Conservation (phyloP, 2,329 filamentous ascomycete genomes). For the Lomentospora prolificans region DNA sequence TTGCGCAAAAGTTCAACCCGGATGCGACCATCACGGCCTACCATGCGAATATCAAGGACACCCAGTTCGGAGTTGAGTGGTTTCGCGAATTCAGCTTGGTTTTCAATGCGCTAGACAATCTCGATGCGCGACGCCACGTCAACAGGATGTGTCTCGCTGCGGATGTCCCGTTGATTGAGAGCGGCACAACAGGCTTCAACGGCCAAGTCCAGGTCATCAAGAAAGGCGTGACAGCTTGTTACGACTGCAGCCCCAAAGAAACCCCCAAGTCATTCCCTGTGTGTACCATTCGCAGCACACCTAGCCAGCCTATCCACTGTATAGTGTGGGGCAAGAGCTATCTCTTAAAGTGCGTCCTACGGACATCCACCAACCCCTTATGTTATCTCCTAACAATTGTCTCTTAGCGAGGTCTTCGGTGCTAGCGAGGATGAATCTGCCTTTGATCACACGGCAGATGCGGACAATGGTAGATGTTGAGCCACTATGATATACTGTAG, state of each 20-base stretch:
- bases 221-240: conserved; percentile 85
- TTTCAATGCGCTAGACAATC: conserved; percentile 94
- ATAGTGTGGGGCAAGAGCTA: conserved; percentile 99
- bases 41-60: conserved; percentile 91
- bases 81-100: conserved; percentile 75
- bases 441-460: conserved; percentile 70
- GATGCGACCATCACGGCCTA: conserved; percentile 77
- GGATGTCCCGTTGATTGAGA: conserved; percentile 84
- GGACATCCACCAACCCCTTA: too few relatives aligned
- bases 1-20: conserved; percentile 82
- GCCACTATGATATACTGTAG: not conserved
- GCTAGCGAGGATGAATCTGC: conserved; percentile 76
- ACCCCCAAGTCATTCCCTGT: conserved; percentile 89
- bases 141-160: conserved; percentile 96
- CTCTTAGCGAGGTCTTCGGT: conserved; percentile 72
- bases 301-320: conserved; percentile 93
- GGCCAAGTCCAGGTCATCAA: conserved; percentile 96
- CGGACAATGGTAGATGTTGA: conserved; percentile 58
- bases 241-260: conserved; percentile 87
- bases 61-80: conserved; percentile 78
- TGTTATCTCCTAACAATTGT: too few relatives aligned
- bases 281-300: conserved; percentile 93
- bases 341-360: conserved; percentile 55
- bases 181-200: conserved; percentile 94
- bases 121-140: conserved; percentile 87